phyloP scores from a whole-genome alignment of 2,329 filamentous ascomycete species.

The Neodidymelliopsis sp. region DNA sequence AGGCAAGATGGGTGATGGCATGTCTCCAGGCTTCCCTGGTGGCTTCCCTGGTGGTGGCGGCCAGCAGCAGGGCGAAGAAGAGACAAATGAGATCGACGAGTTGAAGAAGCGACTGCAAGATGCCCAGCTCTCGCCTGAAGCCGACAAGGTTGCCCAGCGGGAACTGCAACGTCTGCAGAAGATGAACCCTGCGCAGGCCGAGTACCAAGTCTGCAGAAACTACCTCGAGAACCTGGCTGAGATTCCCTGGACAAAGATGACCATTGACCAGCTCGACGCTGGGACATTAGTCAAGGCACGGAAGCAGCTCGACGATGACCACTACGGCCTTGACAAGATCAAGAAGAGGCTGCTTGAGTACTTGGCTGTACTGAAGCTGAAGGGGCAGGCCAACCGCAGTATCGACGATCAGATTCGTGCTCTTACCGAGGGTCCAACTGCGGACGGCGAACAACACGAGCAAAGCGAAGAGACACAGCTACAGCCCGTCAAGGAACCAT shows the following conservation, averaged over 20 bases:
- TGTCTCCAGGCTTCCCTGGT: constrained; percentile 51
- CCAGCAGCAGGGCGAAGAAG: constrained; percentile 69
- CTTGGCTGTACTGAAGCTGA: constrained; percentile 91
- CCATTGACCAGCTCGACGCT: constrained; percentile 83
- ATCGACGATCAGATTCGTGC: constrained; percentile 78
- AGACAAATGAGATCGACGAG: constrained; percentile 89
- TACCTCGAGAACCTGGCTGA: constrained; percentile 94
- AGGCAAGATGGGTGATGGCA: constrained; percentile 39
- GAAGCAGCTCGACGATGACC: constrained; percentile 92
- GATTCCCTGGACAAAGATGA: constrained; percentile 87
- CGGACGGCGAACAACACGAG: constrained; percentile 46
- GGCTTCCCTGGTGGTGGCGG: constrained; percentile 53
- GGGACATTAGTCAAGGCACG: constrained; percentile 81
- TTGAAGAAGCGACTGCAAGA: constrained; percentile 86
- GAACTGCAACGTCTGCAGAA: constrained; percentile 89
- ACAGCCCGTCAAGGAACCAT: constrained; percentile 47
- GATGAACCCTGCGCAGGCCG: constrained; percentile 95
- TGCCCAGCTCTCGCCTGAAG: constrained; percentile 82
- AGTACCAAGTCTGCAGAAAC: constrained; percentile 91
- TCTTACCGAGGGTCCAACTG: constrained; percentile 54
- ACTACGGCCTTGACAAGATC: constrained; percentile 95
- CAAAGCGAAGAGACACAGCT: constrained; percentile 50
- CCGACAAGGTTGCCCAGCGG: constrained; percentile 86
- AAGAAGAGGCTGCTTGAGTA: constrained; percentile 97
- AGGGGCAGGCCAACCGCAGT: constrained; percentile 86